Evolutionary conservation across 2,329 filamentous ascomycete species (phyloP), one percentile per base, ranked within the genome.

Genomic region (Epichloe sibirici): DNA sequence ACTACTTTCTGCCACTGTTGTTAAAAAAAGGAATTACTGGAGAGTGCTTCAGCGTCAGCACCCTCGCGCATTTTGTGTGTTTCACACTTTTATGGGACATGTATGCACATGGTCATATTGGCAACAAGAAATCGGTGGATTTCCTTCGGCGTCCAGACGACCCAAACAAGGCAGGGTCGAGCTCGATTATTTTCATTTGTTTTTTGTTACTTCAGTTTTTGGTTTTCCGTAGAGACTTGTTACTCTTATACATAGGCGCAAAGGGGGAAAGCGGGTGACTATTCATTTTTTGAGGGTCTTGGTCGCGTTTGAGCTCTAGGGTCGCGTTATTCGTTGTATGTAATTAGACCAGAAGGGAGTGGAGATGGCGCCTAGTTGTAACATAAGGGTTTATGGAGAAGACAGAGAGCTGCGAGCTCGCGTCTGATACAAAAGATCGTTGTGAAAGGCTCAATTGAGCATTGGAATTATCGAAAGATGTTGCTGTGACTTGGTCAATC

Each of bases 321-420:
- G 38, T 31, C 37, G 49, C 13, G 38, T 43, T 40, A 31, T 43
- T 17, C 13, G 44, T 42, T 54, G 52, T 54, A 54, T 48, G 44
- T 48, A 37, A 28, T 53, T 44, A 45, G 48, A 54, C 25, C 34
- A 8, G 17, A 39, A 35, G 46, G 38, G 40, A 44, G 9, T 15
- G 28, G 38, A 34, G 23, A 39, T 28, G 43, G 25, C 38, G 37
- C 43, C 31, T 53, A 31, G 44, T n/a, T 54, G 52, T 51, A 51
- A 44, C 31, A 53, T 53, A 53, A 15, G 37, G 21, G 34, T n/a
- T 43, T 39, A 31, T 13, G n/a, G 8, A 13, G 3, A 37, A 43
- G 39, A 21, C 45, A 53, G 48, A 31, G 48, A 38, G 38, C 35
- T 28, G 38, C 42, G 44, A 50, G 37, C 8, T 23, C 6, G 23